Evolutionary conservation across 129 eudicot species (phyloP).

Genomic region (Centaurea solstitialis): DNA sequence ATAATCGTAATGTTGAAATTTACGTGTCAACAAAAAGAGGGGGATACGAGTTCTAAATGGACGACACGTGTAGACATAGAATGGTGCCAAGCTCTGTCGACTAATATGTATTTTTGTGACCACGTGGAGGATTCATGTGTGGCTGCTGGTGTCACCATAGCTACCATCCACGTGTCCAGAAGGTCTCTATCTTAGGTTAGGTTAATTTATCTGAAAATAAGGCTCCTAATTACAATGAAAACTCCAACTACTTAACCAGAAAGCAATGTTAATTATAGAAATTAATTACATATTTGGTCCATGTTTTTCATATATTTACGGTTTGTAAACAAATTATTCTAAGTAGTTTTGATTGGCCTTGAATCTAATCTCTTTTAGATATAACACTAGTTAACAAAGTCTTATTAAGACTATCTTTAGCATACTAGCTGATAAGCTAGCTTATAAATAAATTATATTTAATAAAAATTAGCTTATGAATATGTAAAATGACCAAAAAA

Average conservation of each 20-base stretch:
- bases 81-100: constrained; percentile 21
- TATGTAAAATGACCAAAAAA: too few relatives aligned
- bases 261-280: too few relatives aligned
- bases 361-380: too few relatives aligned
- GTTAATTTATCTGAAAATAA: background rate
- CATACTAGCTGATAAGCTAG: too few relatives aligned
- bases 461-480: too few relatives aligned
- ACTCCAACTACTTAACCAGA: background rate
- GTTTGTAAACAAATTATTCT: too few relatives aligned
- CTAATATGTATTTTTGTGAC: constrained; percentile 1
- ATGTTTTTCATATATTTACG: too few relatives aligned
- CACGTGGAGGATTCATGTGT: background rate
- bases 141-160: background rate
- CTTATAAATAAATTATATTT: too few relatives aligned
- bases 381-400: too few relatives aligned
- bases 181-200: background rate
- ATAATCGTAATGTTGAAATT: background rate
- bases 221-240: too few relatives aligned
- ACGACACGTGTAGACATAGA: constrained; percentile 3
- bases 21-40: background rate
- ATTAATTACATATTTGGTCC: background rate
- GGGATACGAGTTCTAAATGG: background rate
- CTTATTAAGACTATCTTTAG: too few relatives aligned
- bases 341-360: too few relatives aligned
- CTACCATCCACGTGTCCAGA: background rate